Evolutionary conservation across 257 asterid species (phyloP).

Genomic region (Vinca minor): DNA sequence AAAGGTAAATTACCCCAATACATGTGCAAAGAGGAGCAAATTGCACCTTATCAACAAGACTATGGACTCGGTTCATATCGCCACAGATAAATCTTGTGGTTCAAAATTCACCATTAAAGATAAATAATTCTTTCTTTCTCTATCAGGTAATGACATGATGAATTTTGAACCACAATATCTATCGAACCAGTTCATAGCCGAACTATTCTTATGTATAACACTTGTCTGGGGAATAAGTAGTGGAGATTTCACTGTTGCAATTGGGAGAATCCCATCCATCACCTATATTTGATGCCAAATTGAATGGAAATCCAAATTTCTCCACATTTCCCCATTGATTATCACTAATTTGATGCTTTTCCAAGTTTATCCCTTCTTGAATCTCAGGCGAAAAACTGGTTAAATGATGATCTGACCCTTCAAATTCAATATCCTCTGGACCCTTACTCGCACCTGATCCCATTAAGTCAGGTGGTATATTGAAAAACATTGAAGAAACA

Average conservation of each 20-base stretch:
- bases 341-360: slow-evolving; percentile 11
- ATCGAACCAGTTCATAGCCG: too few relatives aligned
- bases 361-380: slow-evolving; percentile 20
- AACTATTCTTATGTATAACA: slow-evolving; percentile 40
- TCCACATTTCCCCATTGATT: slow-evolving; percentile 30
- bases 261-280: slow-evolving; percentile 55
- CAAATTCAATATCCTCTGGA: slow-evolving; percentile 18
- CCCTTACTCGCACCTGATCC: slow-evolving; percentile 21
- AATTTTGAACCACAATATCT: too few relatives aligned
- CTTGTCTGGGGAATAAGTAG: slow-evolving; percentile 40
- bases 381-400: slow-evolving; percentile 26
- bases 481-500: slow-evolving; percentile 29
- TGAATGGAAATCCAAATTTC: slow-evolving; percentile 53
- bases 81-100: too few relatives aligned
- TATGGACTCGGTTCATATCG: too few relatives aligned
- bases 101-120: too few relatives aligned
- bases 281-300: slow-evolving; percentile 21
- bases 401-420: slow-evolving; percentile 32
- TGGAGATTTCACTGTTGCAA: slow-evolving; percentile 53
- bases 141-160: too few relatives aligned
- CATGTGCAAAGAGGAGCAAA: slow-evolving; percentile 1
- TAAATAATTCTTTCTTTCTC: too few relatives aligned
- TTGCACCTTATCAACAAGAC: not conserved
- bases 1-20: too few relatives aligned
- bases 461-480: slow-evolving; percentile 14